Conservation (phyloP, 768 basidiomycete genomes). For the Amanita brunnescens region DNA sequence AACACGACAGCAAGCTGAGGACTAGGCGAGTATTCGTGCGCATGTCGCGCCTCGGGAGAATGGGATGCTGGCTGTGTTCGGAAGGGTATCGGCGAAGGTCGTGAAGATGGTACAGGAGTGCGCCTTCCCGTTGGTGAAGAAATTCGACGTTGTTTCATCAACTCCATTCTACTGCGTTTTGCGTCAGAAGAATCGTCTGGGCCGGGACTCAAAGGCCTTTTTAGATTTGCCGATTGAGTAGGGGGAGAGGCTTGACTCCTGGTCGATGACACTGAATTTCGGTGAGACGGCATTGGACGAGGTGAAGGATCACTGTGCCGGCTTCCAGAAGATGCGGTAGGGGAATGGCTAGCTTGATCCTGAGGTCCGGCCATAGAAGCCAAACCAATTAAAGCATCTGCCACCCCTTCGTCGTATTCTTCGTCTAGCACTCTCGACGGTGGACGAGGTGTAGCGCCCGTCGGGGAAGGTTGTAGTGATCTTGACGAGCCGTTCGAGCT, state of each 20-base stretch:
- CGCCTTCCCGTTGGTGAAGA: slow-evolving; percentile 42
- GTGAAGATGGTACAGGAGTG: slow-evolving; percentile 50
- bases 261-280: slow-evolving; percentile 60
- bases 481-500: slow-evolving; percentile 61
- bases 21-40: slow-evolving; percentile 40
- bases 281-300: slow-evolving; percentile 43
- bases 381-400: slow-evolving; percentile 75
- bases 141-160: slow-evolving; percentile 39
- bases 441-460: slow-evolving; percentile 46
- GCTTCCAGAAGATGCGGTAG: slow-evolving; percentile 50
- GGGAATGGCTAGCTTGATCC: slow-evolving; percentile 37
- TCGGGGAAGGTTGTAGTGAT: slow-evolving; percentile 68
- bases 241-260: slow-evolving; percentile 60
- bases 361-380: slow-evolving; percentile 24
- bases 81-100: slow-evolving; percentile 68
- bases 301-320: slow-evolving; percentile 42
- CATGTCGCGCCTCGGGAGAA: slow-evolving; percentile 58
- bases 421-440: slow-evolving; percentile 75
- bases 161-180: slow-evolving; percentile 60
- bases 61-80: slow-evolving; percentile 59
- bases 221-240: slow-evolving; percentile 35
- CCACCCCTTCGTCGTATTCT: slow-evolving; percentile 85
- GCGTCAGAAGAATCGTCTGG: slow-evolving; percentile 44
- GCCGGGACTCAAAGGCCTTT: slow-evolving; percentile 62
- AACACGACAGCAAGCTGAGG: slow-evolving; percentile 53